Evolutionary conservation across 176 grass and related monocot species (phyloP), one percentile per base, ranked within the genome.

Genomic region (Raddia distichophylla): DNA sequence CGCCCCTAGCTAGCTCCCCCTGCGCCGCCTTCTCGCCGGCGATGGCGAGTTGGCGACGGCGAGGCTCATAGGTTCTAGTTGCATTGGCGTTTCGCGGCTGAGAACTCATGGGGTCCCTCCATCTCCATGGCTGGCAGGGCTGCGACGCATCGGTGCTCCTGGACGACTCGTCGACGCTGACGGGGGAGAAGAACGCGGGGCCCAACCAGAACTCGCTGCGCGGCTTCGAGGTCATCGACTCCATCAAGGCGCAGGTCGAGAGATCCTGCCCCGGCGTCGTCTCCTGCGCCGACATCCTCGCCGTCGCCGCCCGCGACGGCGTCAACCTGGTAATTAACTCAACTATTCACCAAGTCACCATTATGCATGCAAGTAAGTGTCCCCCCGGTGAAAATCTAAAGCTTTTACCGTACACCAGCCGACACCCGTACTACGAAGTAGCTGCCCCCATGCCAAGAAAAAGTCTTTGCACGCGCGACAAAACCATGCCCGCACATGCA

Each of bases 201-300:
- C 94, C 94, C 19, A 97, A 97, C 58, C 87, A 89, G 66, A 86
- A 87, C 82, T 94, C 94, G 32, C 91, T 97, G 3, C 89, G 94
- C 1, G 89, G 94, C 43, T 97, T 79, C 67, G 84, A 91, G 73
- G 91, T 97, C 18, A 97, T 97, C 77, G 94, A 97, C 83, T 22
- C 89, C 71, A 94, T 94, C 85, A 97, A 97, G 79, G 56, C 81
- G 0, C 84, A 45, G 67, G 89, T 94, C 9, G 94, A 97, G 64
- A 75, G 79, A 9, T 45, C 87, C 0, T 97, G 91, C 64, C 73
- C 70, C 3, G 89, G 85, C 12, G 64, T 44, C 44, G 91, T 89
- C 43, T 97, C 94, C 47, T 97, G 94, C 73, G 94, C 94, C 67
- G 94, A 97, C 85, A 90, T 97, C 79, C 81, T 97, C 78, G 94